Conservation (phyloP, 2,329 filamentous ascomycete genomes). For the Annulohypoxylon truncatum region DNA sequence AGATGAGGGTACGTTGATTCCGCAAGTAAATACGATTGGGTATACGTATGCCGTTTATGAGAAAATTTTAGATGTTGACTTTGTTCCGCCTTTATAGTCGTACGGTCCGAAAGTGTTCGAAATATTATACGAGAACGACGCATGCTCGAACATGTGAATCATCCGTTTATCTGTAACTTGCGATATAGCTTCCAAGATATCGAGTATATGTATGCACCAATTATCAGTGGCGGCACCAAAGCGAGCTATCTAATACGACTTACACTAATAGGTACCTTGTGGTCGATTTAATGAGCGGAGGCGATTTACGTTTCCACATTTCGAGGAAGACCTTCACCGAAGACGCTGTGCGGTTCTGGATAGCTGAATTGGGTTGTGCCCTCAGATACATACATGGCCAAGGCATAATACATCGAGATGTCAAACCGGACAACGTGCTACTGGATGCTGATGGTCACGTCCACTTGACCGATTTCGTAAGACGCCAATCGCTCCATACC, state of each 20-base stretch:
- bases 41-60: constrained; percentile 13
- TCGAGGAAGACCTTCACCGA: constrained; percentile 98
- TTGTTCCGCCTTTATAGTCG: constrained; percentile 69
- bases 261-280: constrained; percentile 88
- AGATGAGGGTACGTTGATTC: constrained; percentile 81
- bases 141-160: constrained; percentile 98
- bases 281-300: constrained; percentile 97
- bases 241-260: constrained; percentile 38
- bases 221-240: neutral
- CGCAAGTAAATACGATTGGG: neutral
- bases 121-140: constrained; percentile 97
- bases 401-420: constrained; percentile 89
- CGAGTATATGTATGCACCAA: constrained; percentile 85
- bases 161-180: constrained; percentile 97
- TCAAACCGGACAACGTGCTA: constrained; percentile 92
- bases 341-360: constrained; percentile 97
- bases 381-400: constrained; percentile 87
- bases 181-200: constrained; percentile 99
- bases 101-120: constrained; percentile 95
- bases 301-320: constrained; percentile 96
- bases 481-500: constrained; percentile 50
- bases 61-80: constrained; percentile 37
- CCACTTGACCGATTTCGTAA: constrained; percentile 95
- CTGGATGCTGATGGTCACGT: constrained; percentile 92
- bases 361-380: constrained; percentile 92